phyloP scores from a whole-genome alignment of 441 rosid genomes.

The Pelargonium fulgidum region DNA sequence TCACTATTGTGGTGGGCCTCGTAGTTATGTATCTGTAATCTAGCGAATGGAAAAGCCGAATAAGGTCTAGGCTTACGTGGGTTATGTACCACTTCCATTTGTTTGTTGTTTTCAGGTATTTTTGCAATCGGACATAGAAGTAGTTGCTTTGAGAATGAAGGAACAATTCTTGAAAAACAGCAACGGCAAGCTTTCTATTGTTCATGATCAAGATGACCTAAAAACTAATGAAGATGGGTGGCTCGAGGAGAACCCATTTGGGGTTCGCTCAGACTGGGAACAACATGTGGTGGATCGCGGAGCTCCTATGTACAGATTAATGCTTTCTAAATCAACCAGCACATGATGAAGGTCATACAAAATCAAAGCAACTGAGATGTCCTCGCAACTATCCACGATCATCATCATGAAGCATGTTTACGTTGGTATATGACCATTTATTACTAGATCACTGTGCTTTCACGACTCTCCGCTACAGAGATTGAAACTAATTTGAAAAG shows the following conservation, averaged over 20 bases:
- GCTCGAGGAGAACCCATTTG: conserved; percentile 67
- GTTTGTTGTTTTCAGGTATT: conserved; percentile 37
- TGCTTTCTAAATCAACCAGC: conserved; percentile 39
- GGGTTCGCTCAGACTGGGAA: conserved; percentile 71
- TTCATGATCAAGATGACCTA: conserved; percentile 17
- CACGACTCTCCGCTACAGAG: too few relatives aligned
- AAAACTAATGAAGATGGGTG: conserved; percentile 26
- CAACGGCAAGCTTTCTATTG: conserved; percentile 36
- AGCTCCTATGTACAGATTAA: conserved; percentile 53
- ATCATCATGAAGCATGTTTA: too few relatives aligned
- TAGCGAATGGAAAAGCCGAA: neutral
- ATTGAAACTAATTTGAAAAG: too few relatives aligned
- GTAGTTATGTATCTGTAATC: neutral
- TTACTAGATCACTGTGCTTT: too few relatives aligned
- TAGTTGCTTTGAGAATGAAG: conserved; percentile 55
- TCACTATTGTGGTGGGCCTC: neutral
- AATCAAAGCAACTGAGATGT: too few relatives aligned
- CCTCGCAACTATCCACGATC: too few relatives aligned
- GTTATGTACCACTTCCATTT: conserved; percentile 6
- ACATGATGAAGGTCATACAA: neutral
- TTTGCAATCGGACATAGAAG: conserved; percentile 62
- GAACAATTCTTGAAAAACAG: conserved; percentile 46
- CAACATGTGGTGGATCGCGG: conserved; percentile 53
- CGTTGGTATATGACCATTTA: too few relatives aligned
- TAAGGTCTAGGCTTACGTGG: neutral